Evolutionary conservation across 1,139 yeast genomes (phyloP).

Genomic region (Geotrichum citri-aurantii): DNA sequence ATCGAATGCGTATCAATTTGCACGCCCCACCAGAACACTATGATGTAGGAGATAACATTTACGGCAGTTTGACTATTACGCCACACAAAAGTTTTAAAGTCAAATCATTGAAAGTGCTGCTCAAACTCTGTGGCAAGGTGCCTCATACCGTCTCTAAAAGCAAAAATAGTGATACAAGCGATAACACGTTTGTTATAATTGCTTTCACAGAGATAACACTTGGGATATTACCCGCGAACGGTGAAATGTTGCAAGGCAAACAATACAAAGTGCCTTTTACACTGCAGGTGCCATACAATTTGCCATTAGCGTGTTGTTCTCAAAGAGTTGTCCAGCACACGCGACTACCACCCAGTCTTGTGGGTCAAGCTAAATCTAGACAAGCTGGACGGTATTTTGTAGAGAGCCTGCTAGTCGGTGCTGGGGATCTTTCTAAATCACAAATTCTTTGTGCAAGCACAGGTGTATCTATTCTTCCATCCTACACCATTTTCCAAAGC

Average conservation of each 20-base stretch:
- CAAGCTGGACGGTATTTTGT: neutral
- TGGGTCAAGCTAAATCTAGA: neutral
- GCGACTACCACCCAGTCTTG: neutral
- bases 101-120: neutral
- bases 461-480: neutral
- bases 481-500: neutral
- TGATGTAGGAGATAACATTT: neutral
- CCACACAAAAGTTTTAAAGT: neutral
- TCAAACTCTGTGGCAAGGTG: neutral
- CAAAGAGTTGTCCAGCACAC: neutral
- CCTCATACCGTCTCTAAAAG: neutral
- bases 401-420: neutral
- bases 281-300: neutral
- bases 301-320: neutral
- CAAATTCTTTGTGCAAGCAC: neutral
- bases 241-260: neutral
- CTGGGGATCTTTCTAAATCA: neutral
- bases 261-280: neutral
- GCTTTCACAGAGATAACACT: neutral
- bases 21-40: neutral
- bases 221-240: neutral
- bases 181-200: neutral
- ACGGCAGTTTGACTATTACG: neutral
- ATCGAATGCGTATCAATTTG: neutral
- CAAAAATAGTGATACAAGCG: neutral